Evolutionary conservation across 2,329 filamentous ascomycete species (phyloP).

Genomic region (Claviceps spartinae): DNA sequence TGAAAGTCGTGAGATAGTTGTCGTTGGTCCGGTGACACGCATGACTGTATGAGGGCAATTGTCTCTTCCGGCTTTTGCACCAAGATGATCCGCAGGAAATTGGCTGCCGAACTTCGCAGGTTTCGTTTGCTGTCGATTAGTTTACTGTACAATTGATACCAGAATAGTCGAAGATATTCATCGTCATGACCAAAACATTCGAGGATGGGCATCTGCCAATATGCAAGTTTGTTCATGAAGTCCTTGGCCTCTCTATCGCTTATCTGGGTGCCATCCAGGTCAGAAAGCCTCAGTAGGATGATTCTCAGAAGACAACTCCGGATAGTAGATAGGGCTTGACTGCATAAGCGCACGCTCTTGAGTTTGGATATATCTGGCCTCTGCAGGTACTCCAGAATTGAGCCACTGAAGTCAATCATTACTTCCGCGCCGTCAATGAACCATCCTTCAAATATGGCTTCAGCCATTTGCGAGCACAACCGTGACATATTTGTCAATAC

Average conservation of each 20-base stretch:
- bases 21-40: constrained; percentile 55
- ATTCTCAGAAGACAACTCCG: constrained; percentile 66
- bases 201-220: constrained; percentile 90
- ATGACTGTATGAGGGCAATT: constrained; percentile 56
- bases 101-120: constrained; percentile 64
- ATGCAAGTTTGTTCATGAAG: constrained; percentile 75
- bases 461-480: constrained; percentile 67
- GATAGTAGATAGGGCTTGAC: constrained; percentile 64
- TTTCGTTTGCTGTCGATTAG: constrained; percentile 55
- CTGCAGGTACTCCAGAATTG: constrained; percentile 77
- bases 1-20: constrained; percentile 65
- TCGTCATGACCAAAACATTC: constrained; percentile 64
- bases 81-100: constrained; percentile 80
- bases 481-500: constrained; percentile 77
- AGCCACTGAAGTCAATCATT: constrained; percentile 74
- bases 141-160: constrained; percentile 86
- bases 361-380: constrained; percentile 65
- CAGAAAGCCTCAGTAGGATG: constrained; percentile 68
- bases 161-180: constrained; percentile 73
- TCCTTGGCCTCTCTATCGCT: constrained; percentile 48
- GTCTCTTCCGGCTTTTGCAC: constrained; percentile 87
- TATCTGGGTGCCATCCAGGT: constrained; percentile 54
- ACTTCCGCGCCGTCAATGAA: constrained; percentile 79
- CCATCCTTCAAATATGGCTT: constrained; percentile 92
- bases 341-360: constrained; percentile 86